Evolutionary conservation across 495 filamentous ascomycete species (phyloP), one percentile per base, ranked within the genome.

Genomic region (Astrothelium subdiscretum): DNA sequence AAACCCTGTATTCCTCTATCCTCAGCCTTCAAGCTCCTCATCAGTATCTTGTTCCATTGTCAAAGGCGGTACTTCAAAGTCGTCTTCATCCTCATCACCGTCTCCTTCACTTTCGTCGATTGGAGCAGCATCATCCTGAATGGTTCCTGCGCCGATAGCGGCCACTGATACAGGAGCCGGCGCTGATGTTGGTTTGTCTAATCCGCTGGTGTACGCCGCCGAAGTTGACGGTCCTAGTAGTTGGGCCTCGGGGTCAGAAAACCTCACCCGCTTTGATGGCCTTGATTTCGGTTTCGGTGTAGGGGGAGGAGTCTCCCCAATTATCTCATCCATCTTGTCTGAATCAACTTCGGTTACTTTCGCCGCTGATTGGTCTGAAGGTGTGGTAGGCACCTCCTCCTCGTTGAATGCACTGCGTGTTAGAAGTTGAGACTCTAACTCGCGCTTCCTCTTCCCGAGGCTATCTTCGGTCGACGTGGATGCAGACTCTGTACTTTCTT

Each of bases 1-100:
- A 24, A 54, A 27, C 2, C 20, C 24, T 54, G 10, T 29, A 27
- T 48, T 22, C n/a, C 43, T n/a, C 5, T 8, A 54, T 11, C 48
- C 48, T 20, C 6, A n/a, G 1, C 69, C 62, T 20, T 70, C 68
- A 11, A 68, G 66, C 51, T 68, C 68, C 27, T 62, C 48, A 31
- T 66, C 63, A 4, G 62, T 69, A 57, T 68, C 66, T 26, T 60
- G 42, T 43, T 66, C 68, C 62, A 69, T 60, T 12, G 66, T 70
- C 31, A 70, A 57, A 18, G 64, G 59, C 43, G 68, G 68, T 44
- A 70, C 65, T 64, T 70, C 68, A 44, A 68, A 70, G 48, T 70
- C 67, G 40, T 57, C 60, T 18, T 60, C 43, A 22, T 66, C 48
- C 20, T 26, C 57, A n/a, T 26, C 32, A 27, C 24, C 35, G 5